Conservation (phyloP, 768 basidiomycete genomes). For the Basidioascus undulatus region DNA sequence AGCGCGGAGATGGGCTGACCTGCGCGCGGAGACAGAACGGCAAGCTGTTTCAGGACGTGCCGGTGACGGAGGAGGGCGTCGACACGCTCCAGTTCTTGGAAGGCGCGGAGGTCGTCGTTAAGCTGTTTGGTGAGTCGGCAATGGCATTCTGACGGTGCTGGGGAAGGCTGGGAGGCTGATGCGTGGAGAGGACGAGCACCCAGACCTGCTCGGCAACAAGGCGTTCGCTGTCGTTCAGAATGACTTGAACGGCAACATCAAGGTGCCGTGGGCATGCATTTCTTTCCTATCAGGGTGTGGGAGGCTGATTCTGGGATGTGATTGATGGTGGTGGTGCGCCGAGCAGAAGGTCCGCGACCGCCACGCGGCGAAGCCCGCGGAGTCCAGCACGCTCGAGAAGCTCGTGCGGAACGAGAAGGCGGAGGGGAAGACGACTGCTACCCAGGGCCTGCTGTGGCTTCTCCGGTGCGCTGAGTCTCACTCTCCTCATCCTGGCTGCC, state of each 20-base stretch:
- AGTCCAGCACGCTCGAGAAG: constrained; percentile 55
- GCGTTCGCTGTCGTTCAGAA: constrained; percentile 62
- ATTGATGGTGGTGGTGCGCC: neutral
- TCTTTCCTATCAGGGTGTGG: neutral
- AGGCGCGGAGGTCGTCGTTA: constrained; percentile 65
- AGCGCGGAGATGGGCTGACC: too few species aligned
- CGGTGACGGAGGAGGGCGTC: constrained; percentile 60
- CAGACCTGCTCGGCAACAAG: constrained; percentile 63
- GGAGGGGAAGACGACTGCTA: constrained; percentile 69
- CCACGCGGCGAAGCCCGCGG: constrained; percentile 36
- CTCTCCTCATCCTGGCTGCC: neutral
- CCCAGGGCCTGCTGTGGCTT: constrained; percentile 83
- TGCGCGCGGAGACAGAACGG: too few species aligned
- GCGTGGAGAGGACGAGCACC: too few species aligned
- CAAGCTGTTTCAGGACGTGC: constrained; percentile 93
- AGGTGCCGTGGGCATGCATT: constrained; percentile 29
- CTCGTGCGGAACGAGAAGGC: constrained; percentile 59
- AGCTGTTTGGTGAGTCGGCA: constrained; percentile 65
- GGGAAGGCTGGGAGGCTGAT: neutral
- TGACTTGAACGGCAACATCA: constrained; percentile 80
- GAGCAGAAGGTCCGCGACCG: constrained; percentile 69
- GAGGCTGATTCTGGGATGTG: neutral
- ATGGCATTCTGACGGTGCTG: too few species aligned
- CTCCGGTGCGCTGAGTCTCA: constrained; percentile 22
- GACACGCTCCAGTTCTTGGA: constrained; percentile 72